phyloP scores from a whole-genome alignment of 1,284 basidiomycete genomes.

The Trichosporon ovoides region DNA sequence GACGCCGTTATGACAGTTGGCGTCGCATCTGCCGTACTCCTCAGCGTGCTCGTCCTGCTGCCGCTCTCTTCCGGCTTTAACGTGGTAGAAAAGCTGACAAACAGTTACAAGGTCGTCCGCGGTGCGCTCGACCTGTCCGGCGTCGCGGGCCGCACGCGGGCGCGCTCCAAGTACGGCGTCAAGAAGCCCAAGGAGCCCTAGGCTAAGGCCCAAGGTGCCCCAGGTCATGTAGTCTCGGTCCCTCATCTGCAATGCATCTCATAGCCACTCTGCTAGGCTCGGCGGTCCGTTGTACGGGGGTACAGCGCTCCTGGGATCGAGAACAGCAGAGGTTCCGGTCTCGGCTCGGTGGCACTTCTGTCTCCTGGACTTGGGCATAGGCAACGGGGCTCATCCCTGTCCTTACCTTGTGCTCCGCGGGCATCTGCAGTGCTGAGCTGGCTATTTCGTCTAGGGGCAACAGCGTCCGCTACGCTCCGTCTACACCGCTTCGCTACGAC shows the following conservation, averaged over 20 bases:
- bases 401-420: too few species aligned
- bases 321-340: too few species aligned
- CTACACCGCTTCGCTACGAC: too few species aligned
- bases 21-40: too few species aligned
- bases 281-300: too few species aligned
- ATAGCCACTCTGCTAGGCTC: too few species aligned
- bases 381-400: neutral
- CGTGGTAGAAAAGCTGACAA: neutral
- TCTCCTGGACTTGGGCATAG: neutral
- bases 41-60: neutral
- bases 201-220: neutral
- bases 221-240: neutral
- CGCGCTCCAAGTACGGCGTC: conserved; percentile 83
- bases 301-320: too few species aligned
- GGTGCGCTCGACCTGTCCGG: conserved; percentile 88
- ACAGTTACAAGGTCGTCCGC: conserved; percentile 89
- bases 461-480: too few species aligned
- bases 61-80: neutral
- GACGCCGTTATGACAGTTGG: too few species aligned
- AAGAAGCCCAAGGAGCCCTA: conserved; percentile 6
- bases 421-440: too few species aligned
- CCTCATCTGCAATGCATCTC: neutral
- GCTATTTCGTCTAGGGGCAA: too few species aligned
- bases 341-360: too few species aligned
- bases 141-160: conserved; percentile 74